These are phyloP conservation scores for Phytomonas sp. DNA, from an alignment of 208 protist genomes.

Conservation along the genomic window DNA sequence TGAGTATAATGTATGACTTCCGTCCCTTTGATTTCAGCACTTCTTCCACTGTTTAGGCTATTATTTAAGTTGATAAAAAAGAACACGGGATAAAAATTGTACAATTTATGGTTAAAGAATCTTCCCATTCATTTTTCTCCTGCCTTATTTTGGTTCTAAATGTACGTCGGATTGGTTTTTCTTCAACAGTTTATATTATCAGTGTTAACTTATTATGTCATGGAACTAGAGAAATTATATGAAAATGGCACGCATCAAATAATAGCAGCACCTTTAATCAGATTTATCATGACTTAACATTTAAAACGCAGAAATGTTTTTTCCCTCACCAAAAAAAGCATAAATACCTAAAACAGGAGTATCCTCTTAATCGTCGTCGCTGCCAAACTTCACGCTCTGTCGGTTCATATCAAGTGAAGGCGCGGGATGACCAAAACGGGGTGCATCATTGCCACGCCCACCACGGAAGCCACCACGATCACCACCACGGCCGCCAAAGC, in stretches of 20 bases:
- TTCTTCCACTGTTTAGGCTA: neutral
- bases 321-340: constrained; percentile 10
- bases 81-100: neutral
- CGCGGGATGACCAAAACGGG: constrained; percentile 46
- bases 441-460: constrained; percentile 43
- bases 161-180: neutral
- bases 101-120: neutral
- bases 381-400: constrained; percentile 63
- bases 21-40: neutral
- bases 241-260: neutral
- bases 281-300: constrained; percentile 7
- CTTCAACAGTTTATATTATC: constrained; percentile 1
- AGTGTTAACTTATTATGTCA: constrained; percentile 2
- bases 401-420: constrained; percentile 37
- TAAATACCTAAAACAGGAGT: neutral
- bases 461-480: constrained; percentile 29
- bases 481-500: constrained; percentile 24
- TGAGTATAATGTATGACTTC: neutral
- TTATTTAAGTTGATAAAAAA: neutral
- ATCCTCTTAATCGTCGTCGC: constrained; percentile 47
- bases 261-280: constrained; percentile 1
- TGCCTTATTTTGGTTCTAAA: neutral
- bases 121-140: constrained; percentile 5
- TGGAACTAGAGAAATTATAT: constrained; percentile 1
- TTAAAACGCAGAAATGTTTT: constrained; percentile 12